These are phyloP conservation scores for Lyophyllum decastes DNA, from an alignment of 768 basidiomycete species.

Conservation along the genomic window DNA sequence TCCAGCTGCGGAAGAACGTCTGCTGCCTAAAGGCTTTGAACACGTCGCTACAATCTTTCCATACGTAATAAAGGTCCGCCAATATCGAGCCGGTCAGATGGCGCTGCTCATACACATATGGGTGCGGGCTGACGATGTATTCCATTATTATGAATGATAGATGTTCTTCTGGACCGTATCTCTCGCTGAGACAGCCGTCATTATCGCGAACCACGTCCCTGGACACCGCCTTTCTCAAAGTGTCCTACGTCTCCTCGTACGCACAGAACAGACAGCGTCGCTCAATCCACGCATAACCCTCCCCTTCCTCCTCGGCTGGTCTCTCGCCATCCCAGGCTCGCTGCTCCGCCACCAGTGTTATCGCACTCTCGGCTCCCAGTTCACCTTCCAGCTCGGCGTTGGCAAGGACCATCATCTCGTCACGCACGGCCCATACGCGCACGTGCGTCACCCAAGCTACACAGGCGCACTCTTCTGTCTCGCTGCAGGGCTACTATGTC, in stretches of 20 bases:
- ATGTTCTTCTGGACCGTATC: conserved; percentile 18
- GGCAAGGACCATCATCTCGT: conserved; percentile 25
- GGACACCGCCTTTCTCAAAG: not conserved
- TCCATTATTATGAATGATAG: conserved; percentile 5
- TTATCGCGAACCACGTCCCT: conserved; percentile 15
- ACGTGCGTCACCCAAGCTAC: conserved; percentile 37
- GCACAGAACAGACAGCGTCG: not conserved
- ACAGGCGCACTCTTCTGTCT: conserved; percentile 24
- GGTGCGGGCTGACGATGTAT: not conserved
- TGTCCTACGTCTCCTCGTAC: conserved; percentile 3
- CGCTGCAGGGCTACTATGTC: conserved; percentile 28
- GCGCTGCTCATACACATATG: not conserved
- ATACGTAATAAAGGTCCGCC: conserved; percentile 22
- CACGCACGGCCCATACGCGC: conserved; percentile 30
- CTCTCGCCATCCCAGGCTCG: conserved; percentile 2
- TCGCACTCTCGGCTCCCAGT: conserved; percentile 33
- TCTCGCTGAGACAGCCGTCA: conserved; percentile 19
- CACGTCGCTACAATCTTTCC: conserved; percentile 11
- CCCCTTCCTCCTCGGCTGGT: conserved; percentile 13
- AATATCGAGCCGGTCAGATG: not conserved
- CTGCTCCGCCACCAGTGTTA: conserved; percentile 33
- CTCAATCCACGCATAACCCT: conserved; percentile 1
- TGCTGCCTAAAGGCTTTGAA: conserved; percentile 23
- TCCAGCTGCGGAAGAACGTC: conserved; percentile 19
- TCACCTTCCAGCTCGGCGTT: conserved; percentile 41